These are phyloP conservation scores for Evernia prunastri DNA, from an alignment of 495 filamentous ascomycete species.

Conservation along the genomic window DNA sequence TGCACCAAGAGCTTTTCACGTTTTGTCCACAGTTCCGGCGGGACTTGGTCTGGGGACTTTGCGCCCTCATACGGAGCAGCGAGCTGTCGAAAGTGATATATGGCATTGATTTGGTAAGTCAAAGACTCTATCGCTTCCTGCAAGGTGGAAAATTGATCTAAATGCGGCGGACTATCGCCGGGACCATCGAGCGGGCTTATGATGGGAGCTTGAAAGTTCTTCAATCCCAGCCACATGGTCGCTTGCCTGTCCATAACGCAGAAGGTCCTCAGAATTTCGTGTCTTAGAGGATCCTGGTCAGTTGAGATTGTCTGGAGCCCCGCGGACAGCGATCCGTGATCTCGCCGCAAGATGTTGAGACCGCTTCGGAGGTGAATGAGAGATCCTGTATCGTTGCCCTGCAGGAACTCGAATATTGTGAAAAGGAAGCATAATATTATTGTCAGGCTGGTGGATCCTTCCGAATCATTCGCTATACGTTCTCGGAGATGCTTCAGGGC, in stretches of 20 bases:
- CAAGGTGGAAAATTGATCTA: not conserved
- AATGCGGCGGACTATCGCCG: not conserved
- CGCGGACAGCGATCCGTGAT: not conserved
- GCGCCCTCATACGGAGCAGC: not conserved
- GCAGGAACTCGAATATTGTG: conserved; percentile 48
- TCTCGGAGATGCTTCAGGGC: conserved; percentile 20
- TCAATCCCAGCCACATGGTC: conserved; percentile 18
- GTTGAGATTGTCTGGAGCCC: not conserved
- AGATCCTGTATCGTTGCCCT: conserved; percentile 31
- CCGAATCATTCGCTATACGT: conserved; percentile 9
- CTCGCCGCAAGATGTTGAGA: conserved; percentile 18
- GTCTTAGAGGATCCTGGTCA: not conserved
- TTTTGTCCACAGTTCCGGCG: not conserved
- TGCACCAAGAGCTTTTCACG: not conserved
- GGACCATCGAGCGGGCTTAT: not conserved
- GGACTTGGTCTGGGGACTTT: not conserved
- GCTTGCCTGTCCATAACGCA: conserved; percentile 19
- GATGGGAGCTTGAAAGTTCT: conserved; percentile 10
- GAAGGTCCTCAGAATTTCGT: conserved; percentile 16
- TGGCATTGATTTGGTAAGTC: not conserved
- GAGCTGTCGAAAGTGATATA: not conserved
- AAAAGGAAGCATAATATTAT: conserved; percentile 52
- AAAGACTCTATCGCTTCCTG: conserved; percentile 11
- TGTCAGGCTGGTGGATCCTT: conserved; percentile 33
- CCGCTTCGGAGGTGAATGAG: conserved; percentile 21